Base-by-base conservation (phyloP, 106 monocot genomes). In the Dendrobium nobile region DNA sequence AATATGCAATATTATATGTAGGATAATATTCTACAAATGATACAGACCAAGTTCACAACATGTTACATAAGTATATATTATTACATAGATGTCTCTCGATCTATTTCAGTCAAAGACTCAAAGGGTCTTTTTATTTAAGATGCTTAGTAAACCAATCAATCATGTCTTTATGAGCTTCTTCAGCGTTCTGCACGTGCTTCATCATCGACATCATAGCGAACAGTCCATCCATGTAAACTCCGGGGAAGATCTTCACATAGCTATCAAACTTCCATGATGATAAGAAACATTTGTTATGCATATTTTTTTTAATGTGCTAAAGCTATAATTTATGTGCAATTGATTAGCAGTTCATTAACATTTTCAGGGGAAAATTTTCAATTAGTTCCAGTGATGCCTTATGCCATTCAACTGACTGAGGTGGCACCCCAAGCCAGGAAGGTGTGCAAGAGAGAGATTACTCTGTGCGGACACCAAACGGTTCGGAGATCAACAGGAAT, bases 181-280 rank as follows among this genome's bases (percentile, higher is more conserved):
- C 87, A 16, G 91, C 88, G 1, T 77, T 91, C 74, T 82, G 85
- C 33, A 89, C 91, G 17, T n/a, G 59, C 27, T 47, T 70, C 87
- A 70, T 91, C 89, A 55, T 81, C 78, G 3, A 47, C 77, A 54
- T 85, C 88, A 45, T 88, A 91, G 72, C 91, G 54, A n/a, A 85
- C 77, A 19, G 87, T 83, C 88, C 88, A 91, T 79, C 89, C 91
- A 80, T 91, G 91, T 9, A 72, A 33, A 80, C 81, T 4, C 87
- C 85, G 79, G 91, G 89, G 67, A 89, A 88, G 72, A 91, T 91
- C 79, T 91, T 91, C 61, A 85, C 85, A 44, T 54, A 91, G 61
- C 74, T 56, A 73, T 85, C 79, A 28, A 88, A 19, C 91, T 91
- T 61, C 4, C 20, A 61, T 61, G 61, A 22, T n/a, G 22, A 61